Conservation (phyloP, 164 flowering plant genomes). For the Protea cynaroides region DNA sequence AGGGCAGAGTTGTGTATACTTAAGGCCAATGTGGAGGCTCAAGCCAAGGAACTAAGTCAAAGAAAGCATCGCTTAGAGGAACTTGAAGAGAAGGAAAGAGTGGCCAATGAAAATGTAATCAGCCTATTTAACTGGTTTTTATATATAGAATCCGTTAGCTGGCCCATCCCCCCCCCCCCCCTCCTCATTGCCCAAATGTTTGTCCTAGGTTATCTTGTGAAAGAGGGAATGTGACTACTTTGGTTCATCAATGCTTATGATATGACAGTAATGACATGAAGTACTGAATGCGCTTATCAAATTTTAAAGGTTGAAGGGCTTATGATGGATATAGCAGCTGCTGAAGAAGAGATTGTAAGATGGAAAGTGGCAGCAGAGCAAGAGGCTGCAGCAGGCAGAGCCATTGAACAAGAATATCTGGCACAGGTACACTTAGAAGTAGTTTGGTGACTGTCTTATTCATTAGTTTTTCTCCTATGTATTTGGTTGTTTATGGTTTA, state of each 20-base stretch:
- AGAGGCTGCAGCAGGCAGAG: slow-evolving; percentile 94
- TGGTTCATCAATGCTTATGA: neutral
- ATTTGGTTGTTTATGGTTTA: too few relatives aligned
- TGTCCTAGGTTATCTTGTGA: neutral
- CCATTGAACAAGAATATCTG: slow-evolving; percentile 71
- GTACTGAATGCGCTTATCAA: slow-evolving; percentile 1
- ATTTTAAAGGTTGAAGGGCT: slow-evolving; percentile 80
- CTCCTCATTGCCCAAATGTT: neutral
- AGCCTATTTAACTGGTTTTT: slow-evolving; percentile 1
- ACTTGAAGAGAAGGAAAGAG: slow-evolving; percentile 83
- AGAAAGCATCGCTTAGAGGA: slow-evolving; percentile 60
- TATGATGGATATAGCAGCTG: slow-evolving; percentile 89
- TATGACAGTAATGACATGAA: neutral
- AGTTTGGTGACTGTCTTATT: neutral
- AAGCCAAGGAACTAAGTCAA: slow-evolving; percentile 65
- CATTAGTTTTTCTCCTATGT: too few relatives aligned
- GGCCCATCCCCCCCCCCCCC: neutral
- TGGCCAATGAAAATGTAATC: slow-evolving; percentile 77
- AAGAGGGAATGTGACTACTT: neutral
- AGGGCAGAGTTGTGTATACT: slow-evolving; percentile 83
- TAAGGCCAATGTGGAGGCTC: slow-evolving; percentile 65
- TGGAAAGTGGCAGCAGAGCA: slow-evolving; percentile 98
- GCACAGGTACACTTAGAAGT: slow-evolving; percentile 46
- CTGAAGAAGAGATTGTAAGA: slow-evolving; percentile 91
- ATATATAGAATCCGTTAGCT: neutral